These are phyloP conservation scores for Magnolia changhungtana DNA, from an alignment of 164 flowering plant genomes.

Conservation along the genomic window DNA sequence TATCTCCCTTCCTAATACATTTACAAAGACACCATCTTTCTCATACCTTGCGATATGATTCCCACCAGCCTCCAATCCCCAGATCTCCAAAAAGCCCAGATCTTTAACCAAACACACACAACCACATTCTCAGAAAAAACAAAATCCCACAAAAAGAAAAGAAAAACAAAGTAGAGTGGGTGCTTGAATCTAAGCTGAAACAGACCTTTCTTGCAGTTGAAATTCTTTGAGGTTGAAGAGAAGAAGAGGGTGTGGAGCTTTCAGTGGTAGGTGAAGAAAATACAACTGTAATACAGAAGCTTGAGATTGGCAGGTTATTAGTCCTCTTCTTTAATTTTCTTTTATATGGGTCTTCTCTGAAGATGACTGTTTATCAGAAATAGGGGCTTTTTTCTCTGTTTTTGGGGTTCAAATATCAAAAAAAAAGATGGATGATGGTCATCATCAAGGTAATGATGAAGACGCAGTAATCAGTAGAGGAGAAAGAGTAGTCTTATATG, in stretches of 20 bases:
- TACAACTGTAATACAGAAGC: slow-evolving; percentile 44
- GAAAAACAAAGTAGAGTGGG: not conserved
- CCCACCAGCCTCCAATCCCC: slow-evolving; percentile 10
- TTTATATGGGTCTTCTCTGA: slow-evolving; percentile 21
- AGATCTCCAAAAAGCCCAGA: slow-evolving; percentile 21
- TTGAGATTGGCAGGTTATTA: slow-evolving; percentile 21
- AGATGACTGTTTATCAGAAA: slow-evolving; percentile 17
- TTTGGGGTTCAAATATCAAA: not conserved
- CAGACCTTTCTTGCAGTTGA: slow-evolving; percentile 31
- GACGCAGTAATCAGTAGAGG: not conserved
- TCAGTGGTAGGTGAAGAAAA: slow-evolving; percentile 73
- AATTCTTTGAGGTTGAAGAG: slow-evolving; percentile 13
- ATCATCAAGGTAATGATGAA: not conserved
- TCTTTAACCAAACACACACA: slow-evolving; percentile 18
- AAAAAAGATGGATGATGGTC: not conserved
- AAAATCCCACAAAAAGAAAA: not conserved
- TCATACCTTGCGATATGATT: slow-evolving; percentile 17
- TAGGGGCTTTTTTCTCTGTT: not conserved
- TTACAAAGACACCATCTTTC: not conserved
- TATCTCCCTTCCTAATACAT: not conserved
- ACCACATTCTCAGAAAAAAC: slow-evolving; percentile 2
- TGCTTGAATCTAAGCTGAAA: slow-evolving; percentile 42
- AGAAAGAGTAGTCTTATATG: too few species aligned
- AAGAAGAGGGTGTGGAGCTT: slow-evolving; percentile 56
- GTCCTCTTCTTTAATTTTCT: slow-evolving; percentile 9